phyloP scores from a whole-genome alignment of 2,329 filamentous ascomycete species.

The Parafenestella ontariensis region DNA sequence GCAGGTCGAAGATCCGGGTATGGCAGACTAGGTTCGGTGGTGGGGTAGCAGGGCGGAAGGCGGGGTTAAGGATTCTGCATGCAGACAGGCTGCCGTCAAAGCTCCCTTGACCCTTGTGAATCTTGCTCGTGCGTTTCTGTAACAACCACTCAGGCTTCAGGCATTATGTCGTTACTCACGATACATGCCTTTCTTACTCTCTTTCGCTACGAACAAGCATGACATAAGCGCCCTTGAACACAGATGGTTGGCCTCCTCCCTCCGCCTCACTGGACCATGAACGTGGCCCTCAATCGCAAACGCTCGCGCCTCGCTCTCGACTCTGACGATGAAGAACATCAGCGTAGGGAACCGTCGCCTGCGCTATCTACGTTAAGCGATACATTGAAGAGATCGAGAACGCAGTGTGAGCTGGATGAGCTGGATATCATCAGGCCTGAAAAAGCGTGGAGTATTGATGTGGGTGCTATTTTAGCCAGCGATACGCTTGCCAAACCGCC shows the following conservation, averaged over 20 bases:
- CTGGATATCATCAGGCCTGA: conserved; percentile 34
- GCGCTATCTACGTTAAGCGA: conserved; percentile 27
- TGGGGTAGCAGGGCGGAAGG: conserved; percentile 14
- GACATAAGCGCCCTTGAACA: not conserved
- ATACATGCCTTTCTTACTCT: conserved; percentile 7
- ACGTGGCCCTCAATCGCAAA: conserved; percentile 40
- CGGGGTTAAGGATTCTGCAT: not conserved
- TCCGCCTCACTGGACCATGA: conserved; percentile 35
- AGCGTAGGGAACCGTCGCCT: conserved; percentile 28
- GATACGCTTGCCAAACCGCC: conserved; percentile 26
- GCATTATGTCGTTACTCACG: not conserved
- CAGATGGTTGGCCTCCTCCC: conserved; percentile 27
- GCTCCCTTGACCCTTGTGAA: not conserved
- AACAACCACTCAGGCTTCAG: conserved; percentile 23
- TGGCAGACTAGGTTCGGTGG: conserved; percentile 21
- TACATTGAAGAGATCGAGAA: conserved; percentile 44
- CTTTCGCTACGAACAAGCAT: not conserved
- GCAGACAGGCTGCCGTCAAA: not conserved
- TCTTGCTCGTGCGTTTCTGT: conserved; percentile 24
- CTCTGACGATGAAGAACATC: conserved; percentile 29
- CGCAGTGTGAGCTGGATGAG: conserved; percentile 46
- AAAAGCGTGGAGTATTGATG: conserved; percentile 45
- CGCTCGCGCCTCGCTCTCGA: conserved; percentile 41
- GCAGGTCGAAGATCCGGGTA: conserved; percentile 12
- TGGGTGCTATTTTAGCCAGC: conserved; percentile 39